Conservation (phyloP, 2,329 filamentous ascomycete species). For the Apiospora phragmitis region DNA sequence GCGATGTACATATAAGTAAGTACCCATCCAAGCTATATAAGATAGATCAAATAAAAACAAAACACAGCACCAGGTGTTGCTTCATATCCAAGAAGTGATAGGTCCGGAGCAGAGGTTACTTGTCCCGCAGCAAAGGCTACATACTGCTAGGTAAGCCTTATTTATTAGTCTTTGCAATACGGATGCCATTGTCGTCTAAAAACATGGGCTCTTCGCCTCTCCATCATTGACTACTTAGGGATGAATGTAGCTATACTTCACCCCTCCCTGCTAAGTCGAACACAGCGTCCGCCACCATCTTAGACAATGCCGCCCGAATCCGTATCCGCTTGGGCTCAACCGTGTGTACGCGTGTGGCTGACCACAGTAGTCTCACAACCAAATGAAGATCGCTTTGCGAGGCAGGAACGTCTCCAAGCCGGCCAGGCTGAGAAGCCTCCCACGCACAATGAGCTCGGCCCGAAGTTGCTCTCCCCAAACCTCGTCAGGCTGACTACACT, state of each 20-base stretch:
- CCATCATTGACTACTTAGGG: background rate
- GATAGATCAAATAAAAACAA: background rate
- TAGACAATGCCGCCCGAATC: background rate
- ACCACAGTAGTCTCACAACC: background rate
- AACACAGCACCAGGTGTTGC: background rate
- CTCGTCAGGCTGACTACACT: background rate
- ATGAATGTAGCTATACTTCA: background rate
- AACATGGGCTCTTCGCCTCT: background rate
- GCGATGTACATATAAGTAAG: background rate
- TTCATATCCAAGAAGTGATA: background rate
- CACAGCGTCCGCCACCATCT: background rate
- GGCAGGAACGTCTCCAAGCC: background rate
- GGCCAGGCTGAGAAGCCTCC: background rate
- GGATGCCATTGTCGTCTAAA: background rate
- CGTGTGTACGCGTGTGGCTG: background rate
- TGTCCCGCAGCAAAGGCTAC: background rate
- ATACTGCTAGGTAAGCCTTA: background rate
- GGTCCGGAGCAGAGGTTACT: background rate
- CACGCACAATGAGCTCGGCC: background rate
- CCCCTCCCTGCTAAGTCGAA: background rate
- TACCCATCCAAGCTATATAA: background rate
- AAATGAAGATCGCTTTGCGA: background rate
- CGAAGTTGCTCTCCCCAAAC: background rate
- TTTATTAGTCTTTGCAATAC: background rate
- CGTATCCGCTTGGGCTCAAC: background rate